A percentile compares a stretch with the other conserved stretches of the same genome.
Conservation (phyloP, 2,329 filamentous ascomycete genomes). For the Elsinoe fawcettii region DNA sequence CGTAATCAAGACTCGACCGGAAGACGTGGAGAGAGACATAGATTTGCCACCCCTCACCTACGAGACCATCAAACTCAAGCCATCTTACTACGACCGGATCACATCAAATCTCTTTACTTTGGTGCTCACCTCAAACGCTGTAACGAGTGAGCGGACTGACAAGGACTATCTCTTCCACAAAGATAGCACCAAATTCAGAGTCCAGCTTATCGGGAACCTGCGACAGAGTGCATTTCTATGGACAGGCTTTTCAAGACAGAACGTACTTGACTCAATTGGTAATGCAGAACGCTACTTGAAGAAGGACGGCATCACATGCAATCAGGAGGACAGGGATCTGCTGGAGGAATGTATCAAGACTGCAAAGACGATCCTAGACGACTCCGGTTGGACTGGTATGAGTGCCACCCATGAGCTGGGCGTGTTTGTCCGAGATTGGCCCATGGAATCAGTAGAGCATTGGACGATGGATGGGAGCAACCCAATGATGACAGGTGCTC, state of each 20-base stretch:
- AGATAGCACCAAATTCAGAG: constrained; percentile 58
- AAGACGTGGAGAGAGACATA: constrained; percentile 59
- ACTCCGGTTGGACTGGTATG: constrained; percentile 57
- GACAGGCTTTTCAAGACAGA: constrained; percentile 59
- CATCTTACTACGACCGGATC: constrained; percentile 76
- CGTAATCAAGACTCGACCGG: constrained; percentile 69
- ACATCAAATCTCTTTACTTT: constrained; percentile 79
- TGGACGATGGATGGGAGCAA: constrained; percentile 57
- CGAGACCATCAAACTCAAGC: constrained; percentile 64
- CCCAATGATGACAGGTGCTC: constrained; percentile 50
- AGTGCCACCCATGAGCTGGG: constrained; percentile 70
- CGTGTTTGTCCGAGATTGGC: constrained; percentile 61
- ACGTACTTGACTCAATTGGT: constrained; percentile 58
- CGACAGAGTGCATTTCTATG: constrained; percentile 82
- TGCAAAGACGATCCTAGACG: constrained; percentile 53
- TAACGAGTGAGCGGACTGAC: constrained; percentile 78
- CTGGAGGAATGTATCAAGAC: constrained; percentile 59
- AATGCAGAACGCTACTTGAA: constrained; percentile 60
- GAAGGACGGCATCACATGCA: constrained; percentile 53
- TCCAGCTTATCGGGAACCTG: constrained; percentile 66
- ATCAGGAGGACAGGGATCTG: constrained; percentile 51
- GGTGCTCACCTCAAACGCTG: constrained; percentile 74
- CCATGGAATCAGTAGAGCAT: constrained; percentile 48
- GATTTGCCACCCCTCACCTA: constrained; percentile 65
- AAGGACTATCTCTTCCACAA: constrained; percentile 84